Evolutionary conservation across 345 rosid genomes (phyloP).

Genomic region (Melaleuca quinquenervia): DNA sequence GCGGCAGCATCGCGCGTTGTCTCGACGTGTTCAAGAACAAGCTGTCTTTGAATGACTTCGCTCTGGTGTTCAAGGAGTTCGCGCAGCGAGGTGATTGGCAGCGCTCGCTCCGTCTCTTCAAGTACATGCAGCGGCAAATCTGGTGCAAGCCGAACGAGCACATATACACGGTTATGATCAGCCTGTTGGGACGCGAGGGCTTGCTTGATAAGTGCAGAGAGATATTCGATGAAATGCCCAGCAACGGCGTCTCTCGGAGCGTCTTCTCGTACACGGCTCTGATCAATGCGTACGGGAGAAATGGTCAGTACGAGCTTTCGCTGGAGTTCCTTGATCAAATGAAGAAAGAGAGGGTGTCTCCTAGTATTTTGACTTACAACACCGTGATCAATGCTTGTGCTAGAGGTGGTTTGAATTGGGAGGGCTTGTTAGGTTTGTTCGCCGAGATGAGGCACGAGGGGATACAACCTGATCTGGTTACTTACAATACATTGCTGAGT

Average conservation of each 20-base stretch:
- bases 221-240: conserved; percentile 84
- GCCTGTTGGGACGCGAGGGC: conserved; percentile 76
- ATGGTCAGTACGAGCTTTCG: conserved; percentile 60
- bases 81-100: conserved; percentile 97
- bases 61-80: conserved; percentile 87
- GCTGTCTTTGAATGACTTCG: conserved; percentile 84
- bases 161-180: conserved; percentile 87
- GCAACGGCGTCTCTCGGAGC: conserved; percentile 64
- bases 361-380: conserved; percentile 82
- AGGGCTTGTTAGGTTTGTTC: conserved; percentile 76
- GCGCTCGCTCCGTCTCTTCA: conserved; percentile 82
- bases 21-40: conserved; percentile 78
- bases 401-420: conserved; percentile 92
- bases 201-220: conserved; percentile 75
- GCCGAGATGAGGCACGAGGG: conserved; percentile 98
- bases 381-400: conserved; percentile 87
- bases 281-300: conserved; percentile 83
- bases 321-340: conserved; percentile 72
- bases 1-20: conserved; percentile 89
- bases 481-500: conserved; percentile 80
- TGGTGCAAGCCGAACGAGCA: conserved; percentile 98
- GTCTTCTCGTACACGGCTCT: conserved; percentile 85
- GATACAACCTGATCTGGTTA: conserved; percentile 75
- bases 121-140: conserved; percentile 92
- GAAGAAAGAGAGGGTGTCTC: conserved; percentile 69